Conservation (phyloP, 163 green algal genomes). For the Chloromonas sp. region DNA sequence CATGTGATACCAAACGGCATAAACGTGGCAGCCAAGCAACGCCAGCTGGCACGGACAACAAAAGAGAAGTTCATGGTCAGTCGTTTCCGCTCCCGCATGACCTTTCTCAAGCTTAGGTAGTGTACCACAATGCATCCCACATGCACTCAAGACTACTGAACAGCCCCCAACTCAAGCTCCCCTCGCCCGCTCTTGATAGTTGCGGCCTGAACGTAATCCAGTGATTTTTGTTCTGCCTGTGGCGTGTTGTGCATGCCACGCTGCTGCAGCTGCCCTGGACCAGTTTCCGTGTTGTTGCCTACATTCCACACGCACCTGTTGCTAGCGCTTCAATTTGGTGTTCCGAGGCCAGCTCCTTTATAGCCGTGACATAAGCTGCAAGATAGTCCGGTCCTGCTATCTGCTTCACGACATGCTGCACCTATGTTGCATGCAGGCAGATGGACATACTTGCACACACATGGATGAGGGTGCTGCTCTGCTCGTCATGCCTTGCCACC, state of each 20-base stretch:
- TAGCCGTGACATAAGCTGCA: neutral
- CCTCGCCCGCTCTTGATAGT: too few relatives aligned
- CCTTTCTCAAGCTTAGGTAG: neutral
- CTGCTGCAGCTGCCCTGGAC: too few relatives aligned
- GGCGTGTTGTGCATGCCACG: neutral
- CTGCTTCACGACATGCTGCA: neutral
- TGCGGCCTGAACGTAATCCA: too few relatives aligned
- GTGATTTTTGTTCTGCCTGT: too few relatives aligned
- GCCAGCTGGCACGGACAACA: too few relatives aligned
- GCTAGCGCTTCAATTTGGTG: slow-evolving; percentile 13
- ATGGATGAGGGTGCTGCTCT: neutral
- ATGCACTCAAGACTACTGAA: too few relatives aligned
- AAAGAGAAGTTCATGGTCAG: too few relatives aligned
- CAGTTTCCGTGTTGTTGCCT: neutral
- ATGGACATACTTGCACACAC: neutral
- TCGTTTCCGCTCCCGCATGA: too few relatives aligned
- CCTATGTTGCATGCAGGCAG: neutral
- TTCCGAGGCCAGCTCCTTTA: neutral
- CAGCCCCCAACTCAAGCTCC: too few relatives aligned
- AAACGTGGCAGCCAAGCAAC: neutral
- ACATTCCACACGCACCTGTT: slow-evolving; percentile 5
- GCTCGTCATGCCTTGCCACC: neutral
- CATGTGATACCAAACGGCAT: neutral
- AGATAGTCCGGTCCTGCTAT: neutral
- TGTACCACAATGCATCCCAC: neutral